Evolutionary conservation across 129 eudicot genomes (phyloP).

Genomic region (Heracleum sosnowskyi): DNA sequence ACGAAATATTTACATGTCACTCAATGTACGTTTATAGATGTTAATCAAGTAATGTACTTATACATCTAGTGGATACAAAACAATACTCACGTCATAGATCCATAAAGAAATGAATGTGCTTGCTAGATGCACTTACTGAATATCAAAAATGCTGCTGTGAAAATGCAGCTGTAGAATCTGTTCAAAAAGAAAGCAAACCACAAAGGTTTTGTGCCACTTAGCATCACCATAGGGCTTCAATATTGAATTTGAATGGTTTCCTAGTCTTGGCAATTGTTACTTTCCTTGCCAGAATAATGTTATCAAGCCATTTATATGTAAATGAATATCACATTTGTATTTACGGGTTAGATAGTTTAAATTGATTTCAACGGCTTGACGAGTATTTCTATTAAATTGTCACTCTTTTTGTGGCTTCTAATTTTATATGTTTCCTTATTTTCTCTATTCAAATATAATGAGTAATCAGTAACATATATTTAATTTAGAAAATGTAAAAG

Average conservation of each 20-base stretch:
- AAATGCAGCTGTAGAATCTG: slow-evolving; percentile 25
- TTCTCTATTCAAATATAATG: too few species aligned
- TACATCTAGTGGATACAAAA: background rate
- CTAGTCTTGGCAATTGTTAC: background rate
- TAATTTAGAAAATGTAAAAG: too few species aligned
- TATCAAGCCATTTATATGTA: background rate
- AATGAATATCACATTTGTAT: background rate
- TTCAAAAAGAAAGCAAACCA: slow-evolving; percentile 30
- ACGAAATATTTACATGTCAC: background rate
- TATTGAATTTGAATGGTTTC: background rate
- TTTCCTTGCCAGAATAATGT: background rate
- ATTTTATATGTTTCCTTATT: too few species aligned
- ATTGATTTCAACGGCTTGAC: background rate
- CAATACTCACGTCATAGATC: slow-evolving; percentile 68
- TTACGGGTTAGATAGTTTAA: too few species aligned
- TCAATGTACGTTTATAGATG: background rate
- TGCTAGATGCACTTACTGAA: slow-evolving; percentile 79
- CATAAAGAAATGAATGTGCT: slow-evolving; percentile 89
- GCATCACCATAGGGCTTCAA: slow-evolving; percentile 17
- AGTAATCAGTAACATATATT: too few species aligned
- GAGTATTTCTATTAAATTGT: background rate
- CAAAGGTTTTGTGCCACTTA: slow-evolving; percentile 25
- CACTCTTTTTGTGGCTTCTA: background rate
- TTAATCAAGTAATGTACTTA: background rate
- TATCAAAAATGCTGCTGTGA: slow-evolving; percentile 71